Base-by-base conservation (phyloP, 2,329 filamentous ascomycete species). In the Calonectria pseudoreteaudii region DNA sequence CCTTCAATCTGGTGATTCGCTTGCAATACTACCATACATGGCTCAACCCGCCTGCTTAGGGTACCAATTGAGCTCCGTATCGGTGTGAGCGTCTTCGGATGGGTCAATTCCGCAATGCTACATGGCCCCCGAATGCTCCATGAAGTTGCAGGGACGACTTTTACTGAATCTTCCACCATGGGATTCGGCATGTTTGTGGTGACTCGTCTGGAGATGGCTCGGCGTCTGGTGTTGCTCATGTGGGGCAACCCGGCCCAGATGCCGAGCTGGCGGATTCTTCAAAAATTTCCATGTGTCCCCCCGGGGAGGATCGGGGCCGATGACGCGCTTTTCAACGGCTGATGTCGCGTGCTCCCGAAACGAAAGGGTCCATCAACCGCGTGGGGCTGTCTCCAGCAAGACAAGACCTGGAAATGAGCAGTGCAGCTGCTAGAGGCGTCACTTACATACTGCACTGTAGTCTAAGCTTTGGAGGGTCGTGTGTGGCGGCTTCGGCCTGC, bases 181-280 rank as follows among this genome's bases (percentile, higher is more conserved):
- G 56, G 36, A 67, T 68, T 72, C 70, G 50, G 47, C 49, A 56
- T 68, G 28, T 56, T 38, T 11, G 56, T n/a, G 30, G 53, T 58
- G 31, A 50, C 26, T 20, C 31, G 23, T 11, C 28, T 65, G 72
- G 72, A 74, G 72, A 74, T 74, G 58, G 26, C 52, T 74, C 72
- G 72, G 72, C 52, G 66, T 66, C 72, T 69, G 72, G 72, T 50
- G 71, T 74, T 66, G 68, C 49, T 47, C 14, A 53, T 28, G 56
- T 62, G 58, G 58, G 69, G 56, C 72, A 20, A 34, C 11, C 8
- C 23, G 14, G 23, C 18, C 58, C 26, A 66, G 50, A 68, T 72
- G n/a, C 70, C 70, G 38, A 72, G 26, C 66, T 47, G 38, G 47
- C 18, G 23, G 36, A 14, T 23, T 38, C 23, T 18, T 36, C 52